phyloP scores from a whole-genome alignment of 2,329 filamentous ascomycete genomes.

The Zymoseptoria tritici region DNA sequence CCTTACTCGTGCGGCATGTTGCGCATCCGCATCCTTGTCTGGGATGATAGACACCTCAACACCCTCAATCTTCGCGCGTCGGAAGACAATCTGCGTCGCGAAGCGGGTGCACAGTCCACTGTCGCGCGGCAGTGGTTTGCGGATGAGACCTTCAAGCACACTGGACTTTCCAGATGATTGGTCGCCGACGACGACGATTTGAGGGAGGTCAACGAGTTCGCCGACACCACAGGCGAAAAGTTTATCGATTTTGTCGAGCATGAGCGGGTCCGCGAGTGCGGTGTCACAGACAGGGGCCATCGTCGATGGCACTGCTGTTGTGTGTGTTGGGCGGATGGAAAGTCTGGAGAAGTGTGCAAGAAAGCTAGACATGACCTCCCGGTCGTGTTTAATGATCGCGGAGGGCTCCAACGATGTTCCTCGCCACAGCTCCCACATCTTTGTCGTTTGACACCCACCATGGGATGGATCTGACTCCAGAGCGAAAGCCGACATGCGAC shows the following conservation, averaged over 20 bases:
- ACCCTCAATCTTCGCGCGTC: constrained; percentile 6
- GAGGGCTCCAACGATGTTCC: too few species aligned
- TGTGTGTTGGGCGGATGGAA: too few species aligned
- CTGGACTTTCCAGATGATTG: constrained; percentile 56
- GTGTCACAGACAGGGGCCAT: too few species aligned
- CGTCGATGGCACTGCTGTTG: too few species aligned
- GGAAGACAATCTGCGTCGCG: constrained; percentile 24
- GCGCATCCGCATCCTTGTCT: constrained; percentile 5
- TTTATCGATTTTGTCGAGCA: constrained; percentile 49
- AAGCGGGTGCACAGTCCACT: constrained; percentile 49
- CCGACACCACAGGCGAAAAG: constrained; percentile 43
- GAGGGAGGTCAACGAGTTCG: constrained; percentile 26
- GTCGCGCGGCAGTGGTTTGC: constrained; percentile 47
- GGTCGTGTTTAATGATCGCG: too few species aligned
- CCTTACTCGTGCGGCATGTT: constrained; percentile 6
- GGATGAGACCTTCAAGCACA: constrained; percentile 55
- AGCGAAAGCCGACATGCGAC: too few species aligned
- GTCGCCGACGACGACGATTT: constrained; percentile 51
- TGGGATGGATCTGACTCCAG: too few species aligned
- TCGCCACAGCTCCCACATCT: too few species aligned
- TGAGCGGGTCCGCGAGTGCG: constrained; percentile 9
- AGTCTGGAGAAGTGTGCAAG: too few species aligned
- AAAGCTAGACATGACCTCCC: too few species aligned
- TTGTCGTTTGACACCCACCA: too few species aligned
- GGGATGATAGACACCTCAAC: constrained; percentile 19